These are phyloP conservation scores for Botrytis porri DNA, from an alignment of 2,329 filamentous ascomycete genomes.

Conservation along the genomic window DNA sequence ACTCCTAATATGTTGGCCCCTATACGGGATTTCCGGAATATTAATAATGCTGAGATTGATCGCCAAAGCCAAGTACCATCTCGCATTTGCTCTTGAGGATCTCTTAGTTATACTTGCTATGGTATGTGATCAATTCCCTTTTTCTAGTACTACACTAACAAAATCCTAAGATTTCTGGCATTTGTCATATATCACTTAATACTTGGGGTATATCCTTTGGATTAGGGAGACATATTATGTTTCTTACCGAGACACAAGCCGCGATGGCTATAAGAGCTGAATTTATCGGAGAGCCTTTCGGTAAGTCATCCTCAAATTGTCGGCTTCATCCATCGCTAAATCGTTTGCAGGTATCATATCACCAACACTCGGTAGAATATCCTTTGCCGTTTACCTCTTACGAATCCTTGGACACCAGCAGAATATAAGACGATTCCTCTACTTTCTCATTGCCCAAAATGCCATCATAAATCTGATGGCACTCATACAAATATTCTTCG, in stretches of 20 bases:
- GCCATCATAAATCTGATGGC: neutral
- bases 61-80: constrained; percentile 6
- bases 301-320: neutral
- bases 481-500: neutral
- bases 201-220: constrained; percentile 13
- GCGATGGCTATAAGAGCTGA: constrained; percentile 2
- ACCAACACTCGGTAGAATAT: constrained; percentile 12
- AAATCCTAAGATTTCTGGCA: constrained; percentile 3
- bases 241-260: constrained; percentile 5
- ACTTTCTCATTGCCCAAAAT: constrained; percentile 11
- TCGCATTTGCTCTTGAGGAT: constrained; percentile 10
- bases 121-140: neutral
- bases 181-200: constrained; percentile 9
- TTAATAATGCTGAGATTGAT: constrained; percentile 14
- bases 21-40: constrained; percentile 11
- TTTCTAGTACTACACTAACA: neutral
- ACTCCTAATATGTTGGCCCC: constrained; percentile 17
- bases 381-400: constrained; percentile 10
- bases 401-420: neutral
- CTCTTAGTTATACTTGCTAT: constrained; percentile 7
- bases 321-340: neutral
- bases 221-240: neutral
- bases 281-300: constrained; percentile 8
- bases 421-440: constrained; percentile 5
- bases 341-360: neutral